Base-by-base conservation (phyloP, 2,329 filamentous ascomycete genomes). In the Fusarium phyllophilum region DNA sequence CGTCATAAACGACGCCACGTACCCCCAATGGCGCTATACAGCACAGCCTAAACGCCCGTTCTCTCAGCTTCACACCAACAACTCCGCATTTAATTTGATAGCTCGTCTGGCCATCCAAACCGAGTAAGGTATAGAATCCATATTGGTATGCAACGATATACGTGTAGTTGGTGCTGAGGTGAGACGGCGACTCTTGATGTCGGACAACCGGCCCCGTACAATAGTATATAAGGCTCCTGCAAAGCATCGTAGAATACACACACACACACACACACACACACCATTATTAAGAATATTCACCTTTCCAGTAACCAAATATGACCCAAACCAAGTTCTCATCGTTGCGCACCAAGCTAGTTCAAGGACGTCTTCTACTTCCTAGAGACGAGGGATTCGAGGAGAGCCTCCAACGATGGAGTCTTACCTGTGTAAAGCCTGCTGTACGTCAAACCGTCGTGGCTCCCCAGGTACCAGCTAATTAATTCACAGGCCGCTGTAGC, bases 401-500 rank as follows among this genome's bases (percentile, higher is more conserved):
- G n/a, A 82, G 80, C 29, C 75, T 84, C 11, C 62, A 79, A 34
- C 77, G 83, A 67, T 84, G 83, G 83, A 84, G 82, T 51, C 62
- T 77, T 29, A 81, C 81, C 5, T 82, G 81, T 63, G 68, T 82
- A 51, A 83, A 83, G 56, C 81, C 78, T 24, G 82, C 83, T 24
- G 76, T 78, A 54, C 58, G 76, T 63, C 46, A 34, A 36, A 10
- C 33, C 11, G 24, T 13, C 49, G 5, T 13, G 15, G 31, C 20
- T 41, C 14, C 56, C 24, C 33, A 15, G 22, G n/a, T 34, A 33
- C 31, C 8, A 42, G 49, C 66, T 75, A 33, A 65, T 45, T 24
- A 8, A 18, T 22, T n/a, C 39, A 31, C 8, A 86, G 85, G 87
- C 85, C 11, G 80, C 84, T 1, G 84, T 87, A 42, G 79, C 87